phyloP scores from a whole-genome alignment of 306 rosid genomes.

The Quercus dentata region DNA sequence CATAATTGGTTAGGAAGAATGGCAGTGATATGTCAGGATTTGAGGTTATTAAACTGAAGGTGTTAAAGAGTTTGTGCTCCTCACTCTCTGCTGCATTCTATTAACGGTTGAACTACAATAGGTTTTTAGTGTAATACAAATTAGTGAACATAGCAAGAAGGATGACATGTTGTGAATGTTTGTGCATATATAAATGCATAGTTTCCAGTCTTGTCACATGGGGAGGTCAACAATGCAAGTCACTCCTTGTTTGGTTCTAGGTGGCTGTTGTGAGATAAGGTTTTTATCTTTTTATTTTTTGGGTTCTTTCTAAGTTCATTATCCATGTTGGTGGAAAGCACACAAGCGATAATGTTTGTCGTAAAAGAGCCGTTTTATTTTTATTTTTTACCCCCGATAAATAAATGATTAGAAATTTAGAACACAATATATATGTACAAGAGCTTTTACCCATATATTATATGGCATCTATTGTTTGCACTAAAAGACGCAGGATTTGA shows the following conservation, averaged over 20 bases:
- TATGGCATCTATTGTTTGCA: too few relatives aligned
- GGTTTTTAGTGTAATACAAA: background rate
- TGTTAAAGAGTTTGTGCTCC: background rate
- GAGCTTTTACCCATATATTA: too few relatives aligned
- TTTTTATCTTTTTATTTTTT: background rate
- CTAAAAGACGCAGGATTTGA: too few relatives aligned
- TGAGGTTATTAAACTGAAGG: background rate
- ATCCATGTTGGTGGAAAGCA: background rate
- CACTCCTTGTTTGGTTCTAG: background rate
- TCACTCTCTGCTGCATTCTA: background rate
- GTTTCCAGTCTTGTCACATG: background rate
- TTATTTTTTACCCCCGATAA: too few relatives aligned
- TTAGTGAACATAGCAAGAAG: background rate
- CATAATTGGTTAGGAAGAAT: conserved; percentile 1
- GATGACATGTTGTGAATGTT: background rate
- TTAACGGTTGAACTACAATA: too few relatives aligned
- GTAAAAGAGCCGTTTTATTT: too few relatives aligned
- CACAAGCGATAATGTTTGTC: too few relatives aligned
- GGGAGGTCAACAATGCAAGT: background rate
- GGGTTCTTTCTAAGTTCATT: background rate
- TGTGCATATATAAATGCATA: background rate
- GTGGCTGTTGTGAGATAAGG: background rate
- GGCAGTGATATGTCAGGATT: conserved; percentile 12
- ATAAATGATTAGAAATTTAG: too few relatives aligned
- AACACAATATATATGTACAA: too few relatives aligned